Conservation (phyloP, 1,284 basidiomycete species). For the Vanrija pseudolonga region DNA sequence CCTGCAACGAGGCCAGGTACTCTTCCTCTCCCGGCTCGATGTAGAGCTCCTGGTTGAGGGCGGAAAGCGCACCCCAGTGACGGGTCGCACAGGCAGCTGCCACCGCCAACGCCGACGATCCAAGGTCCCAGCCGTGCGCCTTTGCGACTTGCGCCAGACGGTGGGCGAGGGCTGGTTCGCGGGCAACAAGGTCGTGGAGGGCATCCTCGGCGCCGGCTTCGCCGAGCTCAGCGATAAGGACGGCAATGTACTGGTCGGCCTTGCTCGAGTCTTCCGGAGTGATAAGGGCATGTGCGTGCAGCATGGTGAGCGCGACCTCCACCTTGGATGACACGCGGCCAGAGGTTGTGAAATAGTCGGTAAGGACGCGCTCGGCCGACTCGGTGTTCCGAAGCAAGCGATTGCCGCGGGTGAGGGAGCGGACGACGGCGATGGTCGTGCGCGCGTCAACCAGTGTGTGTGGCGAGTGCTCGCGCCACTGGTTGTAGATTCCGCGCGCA, state of each 20-base stretch:
- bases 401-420: slow-evolving; percentile 9
- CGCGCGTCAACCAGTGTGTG: slow-evolving; percentile 2
- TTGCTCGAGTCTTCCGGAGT: neutral
- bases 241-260: neutral
- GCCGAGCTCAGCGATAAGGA: slow-evolving; percentile 2
- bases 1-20: neutral
- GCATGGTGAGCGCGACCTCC: neutral
- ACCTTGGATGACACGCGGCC: neutral
- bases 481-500: neutral
- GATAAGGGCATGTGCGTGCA: slow-evolving; percentile 10
- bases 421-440: slow-evolving; percentile 7
- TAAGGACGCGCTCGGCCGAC: slow-evolving; percentile 5
- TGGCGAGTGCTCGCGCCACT: neutral
- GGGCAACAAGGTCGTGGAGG: neutral
- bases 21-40: neutral
- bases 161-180: slow-evolving; percentile 11
- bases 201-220: neutral
- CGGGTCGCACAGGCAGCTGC: slow-evolving; percentile 11
- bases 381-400: slow-evolving; percentile 2
- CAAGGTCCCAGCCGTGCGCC: neutral
- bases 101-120: neutral
- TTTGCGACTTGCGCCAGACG: slow-evolving; percentile 2
- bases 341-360: slow-evolving; percentile 3
- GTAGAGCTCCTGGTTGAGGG: neutral
- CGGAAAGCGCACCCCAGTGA: slow-evolving; percentile 11